phyloP scores from a whole-genome alignment of 202 grass and related monocot species.

The Bolboschoenoplectus hybrid region DNA sequence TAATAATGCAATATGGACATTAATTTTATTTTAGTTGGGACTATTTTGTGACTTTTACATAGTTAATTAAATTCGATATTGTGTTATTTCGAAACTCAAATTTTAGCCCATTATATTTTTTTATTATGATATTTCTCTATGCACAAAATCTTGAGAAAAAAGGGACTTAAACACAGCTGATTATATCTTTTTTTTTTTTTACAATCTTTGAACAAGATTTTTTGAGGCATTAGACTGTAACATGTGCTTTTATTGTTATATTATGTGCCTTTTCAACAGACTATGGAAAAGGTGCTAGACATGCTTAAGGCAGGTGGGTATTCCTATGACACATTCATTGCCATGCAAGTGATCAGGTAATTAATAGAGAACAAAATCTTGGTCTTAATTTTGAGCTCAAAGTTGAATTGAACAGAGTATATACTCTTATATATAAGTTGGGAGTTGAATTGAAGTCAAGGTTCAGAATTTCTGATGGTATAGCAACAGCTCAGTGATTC shows the following conservation, averaged over 20 bases:
- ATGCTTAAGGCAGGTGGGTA: constrained; percentile 70
- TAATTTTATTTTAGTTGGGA: not conserved
- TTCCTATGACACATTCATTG: constrained; percentile 74
- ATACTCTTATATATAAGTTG: not conserved
- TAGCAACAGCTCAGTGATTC: not conserved
- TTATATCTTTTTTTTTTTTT: not conserved
- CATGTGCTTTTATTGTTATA: not conserved
- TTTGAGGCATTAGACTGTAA: not conserved
- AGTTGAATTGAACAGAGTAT: constrained; percentile 23
- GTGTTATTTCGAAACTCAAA: not conserved
- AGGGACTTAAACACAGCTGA: not conserved
- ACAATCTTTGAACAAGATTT: constrained; percentile 9
- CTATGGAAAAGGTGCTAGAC: constrained; percentile 89
- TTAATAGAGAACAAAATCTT: constrained; percentile 46
- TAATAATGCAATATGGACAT: not conserved
- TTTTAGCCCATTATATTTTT: not conserved
- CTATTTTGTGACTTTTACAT: constrained; percentile 3
- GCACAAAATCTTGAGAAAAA: constrained; percentile 4
- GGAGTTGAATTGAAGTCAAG: not conserved
- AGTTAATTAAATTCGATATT: not conserved
- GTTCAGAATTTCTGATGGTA: not conserved
- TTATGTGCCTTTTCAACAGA: constrained; percentile 48
- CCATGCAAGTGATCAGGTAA: constrained; percentile 89
- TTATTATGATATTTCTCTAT: not conserved
- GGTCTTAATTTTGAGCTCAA: constrained; percentile 17